Percentiles rank a stretch among this genome's conserved stretches.
Conservation (phyloP, 805 yeast species). For the Candida tibetensis region DNA sequence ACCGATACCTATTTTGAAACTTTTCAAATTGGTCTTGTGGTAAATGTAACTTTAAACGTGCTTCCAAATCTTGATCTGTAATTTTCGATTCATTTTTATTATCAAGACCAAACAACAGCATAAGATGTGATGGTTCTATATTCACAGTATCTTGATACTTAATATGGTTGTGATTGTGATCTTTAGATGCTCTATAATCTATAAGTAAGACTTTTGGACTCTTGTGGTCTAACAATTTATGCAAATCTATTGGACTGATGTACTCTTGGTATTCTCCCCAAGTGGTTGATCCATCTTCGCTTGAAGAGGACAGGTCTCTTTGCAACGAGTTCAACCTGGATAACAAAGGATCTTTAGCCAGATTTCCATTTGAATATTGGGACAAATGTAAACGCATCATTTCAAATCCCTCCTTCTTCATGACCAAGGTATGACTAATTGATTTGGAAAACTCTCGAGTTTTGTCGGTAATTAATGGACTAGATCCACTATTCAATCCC, state of each 20-base stretch:
- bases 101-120: constrained; percentile 14
- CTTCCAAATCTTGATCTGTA: constrained; percentile 66
- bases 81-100: constrained; percentile 34
- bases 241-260: constrained; percentile 20
- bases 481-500: constrained; percentile 10
- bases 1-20: constrained; percentile 53
- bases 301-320: background rate
- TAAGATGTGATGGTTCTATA: constrained; percentile 57
- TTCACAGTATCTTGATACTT: constrained; percentile 58
- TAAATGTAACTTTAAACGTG: constrained; percentile 52
- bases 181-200: constrained; percentile 64
- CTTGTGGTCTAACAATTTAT: constrained; percentile 1
- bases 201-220: constrained; percentile 49
- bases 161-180: constrained; percentile 64
- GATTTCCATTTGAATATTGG: background rate
- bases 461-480: constrained; percentile 8
- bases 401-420: constrained; percentile 13
- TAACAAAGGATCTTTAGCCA: constrained; percentile 20
- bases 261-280: constrained; percentile 4
- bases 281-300: background rate
- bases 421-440: constrained; percentile 15
- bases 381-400: background rate
- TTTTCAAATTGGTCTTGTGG: constrained; percentile 52
- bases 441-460: constrained; percentile 16
- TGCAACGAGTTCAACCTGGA: constrained; percentile 24